Percentiles rank a stretch among this genome's conserved stretches.
Evolutionary conservation across 2,329 filamentous ascomycete genomes (phyloP).

Genomic region (Colletotrichum lini): DNA sequence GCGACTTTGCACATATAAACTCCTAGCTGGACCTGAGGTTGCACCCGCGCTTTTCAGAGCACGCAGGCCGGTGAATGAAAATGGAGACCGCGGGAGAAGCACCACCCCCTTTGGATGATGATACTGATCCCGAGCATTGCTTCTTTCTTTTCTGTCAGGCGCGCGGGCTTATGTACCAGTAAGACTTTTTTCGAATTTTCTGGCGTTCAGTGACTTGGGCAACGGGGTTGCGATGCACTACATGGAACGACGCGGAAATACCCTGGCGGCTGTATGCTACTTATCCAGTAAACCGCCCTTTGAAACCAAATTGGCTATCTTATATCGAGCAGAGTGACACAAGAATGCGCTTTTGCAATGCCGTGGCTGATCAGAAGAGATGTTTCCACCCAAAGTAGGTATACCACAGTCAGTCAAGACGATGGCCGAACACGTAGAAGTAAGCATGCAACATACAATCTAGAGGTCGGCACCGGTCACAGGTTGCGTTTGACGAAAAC

Average conservation of each 20-base stretch:
- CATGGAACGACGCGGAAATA: constrained; percentile 39
- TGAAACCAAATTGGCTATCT: constrained; percentile 30
- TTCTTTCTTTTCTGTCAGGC: not conserved
- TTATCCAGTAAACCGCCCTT: constrained; percentile 4
- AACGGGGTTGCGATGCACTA: not conserved
- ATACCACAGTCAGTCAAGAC: no score
- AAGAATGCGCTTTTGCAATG: not conserved
- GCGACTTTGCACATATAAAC: not conserved
- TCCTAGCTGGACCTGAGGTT: not conserved
- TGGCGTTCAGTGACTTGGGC: constrained; percentile 30
- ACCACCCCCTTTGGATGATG: not conserved
- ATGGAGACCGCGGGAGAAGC: not conserved
- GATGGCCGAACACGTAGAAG: not conserved
- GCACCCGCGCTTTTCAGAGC: not conserved
- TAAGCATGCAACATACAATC: not conserved
- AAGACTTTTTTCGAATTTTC: not conserved
- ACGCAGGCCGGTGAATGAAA: not conserved
- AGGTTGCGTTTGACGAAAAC: not conserved
- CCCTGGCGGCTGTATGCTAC: constrained; percentile 25
- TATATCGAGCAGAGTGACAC: not conserved
- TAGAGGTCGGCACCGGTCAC: not conserved
- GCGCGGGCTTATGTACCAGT: constrained; percentile 9
- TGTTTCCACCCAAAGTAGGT: no score
- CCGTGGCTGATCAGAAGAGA: not conserved
- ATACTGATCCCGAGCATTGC: not conserved